A percentile compares a stretch with the other conserved stretches of the same genome.
These are phyloP conservation scores for Ceratocystis colombiana DNA, from an alignment of 2,329 filamentous ascomycete genomes.

Conservation along the genomic window DNA sequence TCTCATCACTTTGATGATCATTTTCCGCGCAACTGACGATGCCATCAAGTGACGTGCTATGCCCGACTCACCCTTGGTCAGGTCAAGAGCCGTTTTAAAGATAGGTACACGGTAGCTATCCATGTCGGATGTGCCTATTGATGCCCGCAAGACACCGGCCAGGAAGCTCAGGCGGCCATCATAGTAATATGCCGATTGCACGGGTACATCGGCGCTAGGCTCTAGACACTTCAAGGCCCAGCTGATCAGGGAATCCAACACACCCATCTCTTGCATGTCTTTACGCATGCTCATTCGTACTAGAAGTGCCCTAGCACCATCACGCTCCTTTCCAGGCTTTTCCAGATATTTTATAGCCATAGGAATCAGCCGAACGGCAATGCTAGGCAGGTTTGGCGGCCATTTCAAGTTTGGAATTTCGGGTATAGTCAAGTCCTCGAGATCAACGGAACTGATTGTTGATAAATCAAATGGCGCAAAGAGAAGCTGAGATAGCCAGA, in stretches of 20 bases:
- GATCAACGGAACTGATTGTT: slow-evolving; percentile 61
- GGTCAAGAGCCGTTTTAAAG: slow-evolving; percentile 52
- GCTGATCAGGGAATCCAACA: slow-evolving; percentile 56
- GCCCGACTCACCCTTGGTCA: slow-evolving; percentile 44
- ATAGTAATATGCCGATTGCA: slow-evolving; percentile 57
- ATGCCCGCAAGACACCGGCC: slow-evolving; percentile 58
- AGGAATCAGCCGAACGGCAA: slow-evolving; percentile 60
- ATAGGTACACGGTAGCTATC: slow-evolving; percentile 54
- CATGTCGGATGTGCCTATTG: slow-evolving; percentile 65
- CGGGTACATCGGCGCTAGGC: slow-evolving; percentile 33
- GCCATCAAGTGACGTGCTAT: slow-evolving; percentile 48
- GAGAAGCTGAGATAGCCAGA: slow-evolving; percentile 78
- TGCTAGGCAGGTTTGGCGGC: slow-evolving; percentile 52
- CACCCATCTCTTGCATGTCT: slow-evolving; percentile 73
- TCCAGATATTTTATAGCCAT: slow-evolving; percentile 62
- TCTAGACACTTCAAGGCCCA: slow-evolving; percentile 60
- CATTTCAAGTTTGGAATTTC: slow-evolving; percentile 43
- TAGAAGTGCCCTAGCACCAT: slow-evolving; percentile 73
- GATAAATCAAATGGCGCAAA: slow-evolving; percentile 83
- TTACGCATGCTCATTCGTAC: slow-evolving; percentile 71
- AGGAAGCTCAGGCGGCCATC: slow-evolving; percentile 74
- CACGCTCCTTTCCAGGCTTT: slow-evolving; percentile 73
- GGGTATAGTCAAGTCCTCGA: slow-evolving; percentile 39
- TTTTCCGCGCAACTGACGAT: slow-evolving; percentile 71
- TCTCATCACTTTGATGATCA: slow-evolving; percentile 73